These are phyloP conservation scores for Yamadazyma mexicana DNA, from an alignment of 1,139 yeast species.

Conservation along the genomic window DNA sequence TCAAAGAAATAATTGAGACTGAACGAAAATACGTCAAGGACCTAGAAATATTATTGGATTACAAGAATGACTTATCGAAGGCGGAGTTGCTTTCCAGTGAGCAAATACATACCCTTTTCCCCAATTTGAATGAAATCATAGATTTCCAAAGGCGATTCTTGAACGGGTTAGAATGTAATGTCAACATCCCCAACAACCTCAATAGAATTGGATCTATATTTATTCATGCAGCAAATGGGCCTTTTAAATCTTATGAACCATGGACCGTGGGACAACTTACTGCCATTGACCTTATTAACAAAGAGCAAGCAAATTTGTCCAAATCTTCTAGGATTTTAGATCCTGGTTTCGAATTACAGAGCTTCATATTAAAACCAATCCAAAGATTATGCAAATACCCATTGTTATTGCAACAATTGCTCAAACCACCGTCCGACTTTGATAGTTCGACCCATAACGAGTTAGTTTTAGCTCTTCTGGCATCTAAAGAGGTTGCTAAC, in stretches of 20 bases:
- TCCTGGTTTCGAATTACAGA: constrained; percentile 86
- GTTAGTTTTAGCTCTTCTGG: constrained; percentile 64
- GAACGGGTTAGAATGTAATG: constrained; percentile 86
- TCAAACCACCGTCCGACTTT: constrained; percentile 43
- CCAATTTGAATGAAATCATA: constrained; percentile 79
- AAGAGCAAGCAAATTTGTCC: constrained; percentile 57
- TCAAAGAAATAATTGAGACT: constrained; percentile 81
- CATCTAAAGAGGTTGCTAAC: constrained; percentile 67
- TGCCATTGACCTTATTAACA: constrained; percentile 77
- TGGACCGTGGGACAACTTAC: constrained; percentile 85
- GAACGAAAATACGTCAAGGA: constrained; percentile 94
- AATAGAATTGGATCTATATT: constrained; percentile 90
- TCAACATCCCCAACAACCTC: constrained; percentile 67
- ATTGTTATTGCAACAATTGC: constrained; percentile 68
- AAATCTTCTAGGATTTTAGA: constrained; percentile 66
- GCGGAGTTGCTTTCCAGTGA: constrained; percentile 75
- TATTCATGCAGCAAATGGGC: constrained; percentile 72
- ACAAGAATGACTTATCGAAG: constrained; percentile 64
- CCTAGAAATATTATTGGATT: constrained; percentile 67
- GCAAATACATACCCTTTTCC: constrained; percentile 78
- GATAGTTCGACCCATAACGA: constrained; percentile 60
- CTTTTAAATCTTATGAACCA: constrained; percentile 87
- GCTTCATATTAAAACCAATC: constrained; percentile 88
- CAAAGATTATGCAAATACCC: constrained; percentile 96
- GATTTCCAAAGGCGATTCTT: constrained; percentile 92